Evolutionary conservation across 768 basidiomycete genomes (phyloP).

Genomic region (Hortiboletus flavorubellus): DNA sequence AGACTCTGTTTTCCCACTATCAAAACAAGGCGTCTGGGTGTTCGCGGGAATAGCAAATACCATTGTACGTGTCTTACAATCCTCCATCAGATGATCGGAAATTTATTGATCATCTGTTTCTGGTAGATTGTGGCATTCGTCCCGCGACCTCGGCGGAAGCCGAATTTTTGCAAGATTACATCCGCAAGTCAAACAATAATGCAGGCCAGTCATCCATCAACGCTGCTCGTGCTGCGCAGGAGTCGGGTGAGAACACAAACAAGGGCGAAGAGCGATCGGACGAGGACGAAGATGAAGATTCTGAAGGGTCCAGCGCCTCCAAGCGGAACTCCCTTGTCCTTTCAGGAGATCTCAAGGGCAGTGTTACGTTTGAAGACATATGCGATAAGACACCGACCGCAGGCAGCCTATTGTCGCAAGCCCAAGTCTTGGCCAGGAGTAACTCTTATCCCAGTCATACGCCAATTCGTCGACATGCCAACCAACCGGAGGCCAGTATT

Average conservation of each 20-base stretch:
- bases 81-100: conserved; percentile 33
- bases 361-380: conserved; percentile 57
- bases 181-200: conserved; percentile 86
- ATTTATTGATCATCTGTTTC: conserved; percentile 28
- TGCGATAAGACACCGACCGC: conserved; percentile 88
- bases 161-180: conserved; percentile 89
- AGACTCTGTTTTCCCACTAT: conserved; percentile 91
- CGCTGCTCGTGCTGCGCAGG: conserved; percentile 68
- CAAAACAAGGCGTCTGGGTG: conserved; percentile 90
- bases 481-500: conserved; percentile 53
- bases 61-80: conserved; percentile 62
- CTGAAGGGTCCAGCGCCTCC: conserved; percentile 70
- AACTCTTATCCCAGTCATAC: conserved; percentile 64
- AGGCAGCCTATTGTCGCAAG: conserved; percentile 71
- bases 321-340: conserved; percentile 74
- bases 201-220: conserved; percentile 74
- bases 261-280: conserved; percentile 71
- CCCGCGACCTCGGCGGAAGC: conserved; percentile 89
- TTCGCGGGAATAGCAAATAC: conserved; percentile 94
- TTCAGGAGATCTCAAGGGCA: conserved; percentile 57
- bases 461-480: conserved; percentile 69
- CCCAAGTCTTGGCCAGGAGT: conserved; percentile 58
- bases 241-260: conserved; percentile 57
- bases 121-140: conserved; percentile 83
- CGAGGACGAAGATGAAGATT: conserved; percentile 86